A percentile compares a stretch with the other conserved stretches of the same genome.
phyloP scores from a whole-genome alignment of 352 stramenopile species.

The Pythium apleroticum region DNA sequence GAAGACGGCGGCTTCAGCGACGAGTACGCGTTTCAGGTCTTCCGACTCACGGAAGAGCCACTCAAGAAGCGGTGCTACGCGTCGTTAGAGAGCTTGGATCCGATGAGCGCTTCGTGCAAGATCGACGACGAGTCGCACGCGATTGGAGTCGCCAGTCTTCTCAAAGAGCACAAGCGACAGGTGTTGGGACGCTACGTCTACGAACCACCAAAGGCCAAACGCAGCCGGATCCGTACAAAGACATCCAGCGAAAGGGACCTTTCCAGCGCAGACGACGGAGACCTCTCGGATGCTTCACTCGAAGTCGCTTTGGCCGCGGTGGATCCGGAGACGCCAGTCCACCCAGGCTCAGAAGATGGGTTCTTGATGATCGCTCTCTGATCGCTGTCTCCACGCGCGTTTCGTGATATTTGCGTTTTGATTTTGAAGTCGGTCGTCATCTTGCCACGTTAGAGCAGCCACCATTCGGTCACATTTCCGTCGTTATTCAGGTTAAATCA shows the following conservation, averaged over 20 bases:
- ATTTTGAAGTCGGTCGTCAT: background rate
- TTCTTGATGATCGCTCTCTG: background rate
- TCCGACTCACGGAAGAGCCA: conserved; percentile 3
- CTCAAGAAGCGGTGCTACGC: conserved; percentile 8
- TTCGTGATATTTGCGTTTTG: background rate
- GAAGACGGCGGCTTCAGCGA: background rate
- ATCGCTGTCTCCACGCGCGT: background rate
- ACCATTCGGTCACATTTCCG: background rate
- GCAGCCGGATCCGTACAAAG: background rate
- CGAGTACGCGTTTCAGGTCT: conserved; percentile 12
- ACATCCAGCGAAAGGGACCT: background rate
- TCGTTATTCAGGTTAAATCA: background rate
- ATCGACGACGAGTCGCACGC: background rate
- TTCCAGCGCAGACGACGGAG: background rate
- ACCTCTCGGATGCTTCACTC: background rate
- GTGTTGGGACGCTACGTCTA: background rate
- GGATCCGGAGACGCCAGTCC: background rate
- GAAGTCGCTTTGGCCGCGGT: background rate
- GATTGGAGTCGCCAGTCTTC: background rate
- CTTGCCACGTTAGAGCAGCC: background rate
- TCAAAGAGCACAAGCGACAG: background rate
- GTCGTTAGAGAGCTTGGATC: background rate
- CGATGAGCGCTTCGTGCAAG: too few relatives aligned
- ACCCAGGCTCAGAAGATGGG: conserved; percentile 2
- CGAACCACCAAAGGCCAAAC: background rate